These are phyloP conservation scores for Dothistroma pini DNA, from an alignment of 2,329 filamentous ascomycete genomes.

Conservation along the genomic window DNA sequence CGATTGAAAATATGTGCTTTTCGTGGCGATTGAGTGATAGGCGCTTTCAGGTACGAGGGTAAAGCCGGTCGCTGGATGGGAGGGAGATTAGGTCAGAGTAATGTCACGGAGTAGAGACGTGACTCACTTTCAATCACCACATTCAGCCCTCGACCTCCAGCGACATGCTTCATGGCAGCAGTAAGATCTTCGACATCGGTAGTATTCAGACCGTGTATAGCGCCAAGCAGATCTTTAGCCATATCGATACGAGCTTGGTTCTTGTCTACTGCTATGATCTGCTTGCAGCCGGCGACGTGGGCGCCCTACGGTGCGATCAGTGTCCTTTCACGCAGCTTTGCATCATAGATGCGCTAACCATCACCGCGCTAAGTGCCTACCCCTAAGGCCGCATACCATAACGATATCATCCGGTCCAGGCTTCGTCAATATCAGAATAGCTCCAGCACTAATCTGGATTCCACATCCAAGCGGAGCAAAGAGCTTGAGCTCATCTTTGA, in stretches of 20 bases:
- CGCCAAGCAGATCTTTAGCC: slow-evolving; percentile 37
- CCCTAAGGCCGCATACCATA: slow-evolving; percentile 26
- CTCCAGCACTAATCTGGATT: slow-evolving; percentile 28
- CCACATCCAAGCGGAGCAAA: slow-evolving; percentile 29
- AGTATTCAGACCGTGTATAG: slow-evolving; percentile 40
- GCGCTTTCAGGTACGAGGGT: slow-evolving; percentile 18
- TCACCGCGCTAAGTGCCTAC: slow-evolving; percentile 37
- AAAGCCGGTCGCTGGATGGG: slow-evolving; percentile 22
- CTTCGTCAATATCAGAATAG: slow-evolving; percentile 26
- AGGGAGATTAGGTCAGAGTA: too few relatives aligned
- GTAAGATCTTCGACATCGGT: slow-evolving; percentile 26
- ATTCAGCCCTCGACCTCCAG: slow-evolving; percentile 37
- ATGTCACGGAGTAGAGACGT: too few relatives aligned
- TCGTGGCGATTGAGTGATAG: slow-evolving; percentile 18
- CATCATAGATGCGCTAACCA: too few relatives aligned
- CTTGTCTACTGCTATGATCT: slow-evolving; percentile 40
- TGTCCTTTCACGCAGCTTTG: not conserved
- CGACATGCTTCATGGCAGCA: slow-evolving; percentile 32
- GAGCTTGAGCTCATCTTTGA: slow-evolving; percentile 24
- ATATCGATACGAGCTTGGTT: slow-evolving; percentile 35
- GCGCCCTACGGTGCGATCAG: slow-evolving; percentile 18
- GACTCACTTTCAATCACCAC: slow-evolving; percentile 41
- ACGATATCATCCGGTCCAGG: slow-evolving; percentile 23
- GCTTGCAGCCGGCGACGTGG: slow-evolving; percentile 27
- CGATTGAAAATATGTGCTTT: slow-evolving; percentile 48